Evolutionary conservation across 2,329 filamentous ascomycete species (phyloP).

Genomic region (Penicillium sp.): DNA sequence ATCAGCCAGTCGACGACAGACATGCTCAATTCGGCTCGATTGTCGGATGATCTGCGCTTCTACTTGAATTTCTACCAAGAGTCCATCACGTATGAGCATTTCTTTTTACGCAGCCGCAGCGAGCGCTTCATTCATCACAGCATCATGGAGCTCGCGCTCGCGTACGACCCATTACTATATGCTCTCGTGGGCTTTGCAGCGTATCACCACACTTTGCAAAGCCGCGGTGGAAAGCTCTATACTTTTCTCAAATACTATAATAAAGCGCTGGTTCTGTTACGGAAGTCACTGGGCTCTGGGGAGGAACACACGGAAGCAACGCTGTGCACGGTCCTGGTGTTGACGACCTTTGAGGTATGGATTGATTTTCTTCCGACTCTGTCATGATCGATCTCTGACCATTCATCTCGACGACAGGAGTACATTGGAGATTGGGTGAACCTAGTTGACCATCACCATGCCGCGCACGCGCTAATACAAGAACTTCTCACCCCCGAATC

Average conservation of each 20-base stretch:
- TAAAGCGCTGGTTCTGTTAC: conserved; percentile 70
- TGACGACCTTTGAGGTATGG: conserved; percentile 85
- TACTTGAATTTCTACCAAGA: conserved; percentile 74
- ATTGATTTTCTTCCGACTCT: background rate
- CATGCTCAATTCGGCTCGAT: conserved; percentile 23
- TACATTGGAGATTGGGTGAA: conserved; percentile 95
- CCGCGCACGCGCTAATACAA: conserved; percentile 73
- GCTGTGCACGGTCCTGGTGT: conserved; percentile 78
- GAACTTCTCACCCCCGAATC: conserved; percentile 71
- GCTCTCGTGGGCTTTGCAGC: conserved; percentile 82
- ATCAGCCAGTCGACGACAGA: conserved; percentile 25
- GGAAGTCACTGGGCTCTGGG: conserved; percentile 63
- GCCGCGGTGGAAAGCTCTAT: conserved; percentile 65
- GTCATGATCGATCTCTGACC: background rate
- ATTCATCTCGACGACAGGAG: conserved; percentile 55
- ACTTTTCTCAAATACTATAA: conserved; percentile 89
- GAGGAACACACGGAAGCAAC: conserved; percentile 68
- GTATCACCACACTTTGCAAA: conserved; percentile 71
- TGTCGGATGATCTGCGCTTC: conserved; percentile 63
- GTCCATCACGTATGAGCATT: conserved; percentile 75
- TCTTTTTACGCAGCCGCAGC: conserved; percentile 66
- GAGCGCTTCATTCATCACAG: conserved; percentile 67
- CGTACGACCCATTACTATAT: conserved; percentile 76
- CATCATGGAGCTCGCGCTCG: conserved; percentile 65
- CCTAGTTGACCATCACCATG: conserved; percentile 84